Conservation (phyloP, 768 basidiomycete genomes). For the Tylopilus sp. region DNA sequence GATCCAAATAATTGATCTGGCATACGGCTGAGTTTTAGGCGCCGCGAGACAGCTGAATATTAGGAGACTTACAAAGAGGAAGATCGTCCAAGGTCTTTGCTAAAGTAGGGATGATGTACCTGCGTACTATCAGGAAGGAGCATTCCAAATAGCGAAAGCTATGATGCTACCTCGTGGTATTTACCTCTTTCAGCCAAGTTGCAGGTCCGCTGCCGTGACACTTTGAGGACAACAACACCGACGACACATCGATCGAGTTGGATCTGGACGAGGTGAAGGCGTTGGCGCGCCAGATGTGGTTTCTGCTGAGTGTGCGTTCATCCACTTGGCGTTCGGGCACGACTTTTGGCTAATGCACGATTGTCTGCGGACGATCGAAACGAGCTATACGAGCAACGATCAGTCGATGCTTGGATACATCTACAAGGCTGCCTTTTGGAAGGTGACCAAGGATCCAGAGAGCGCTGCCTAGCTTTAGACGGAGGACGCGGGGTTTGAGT, state of each 20-base stretch:
- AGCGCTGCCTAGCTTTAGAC: background rate
- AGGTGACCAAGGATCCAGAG: slow-evolving; percentile 46
- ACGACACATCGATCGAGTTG: slow-evolving; percentile 83
- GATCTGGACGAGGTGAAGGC: slow-evolving; percentile 85
- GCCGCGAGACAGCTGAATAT: too few species aligned
- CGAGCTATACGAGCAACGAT: slow-evolving; percentile 83
- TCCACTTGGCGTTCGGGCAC: background rate
- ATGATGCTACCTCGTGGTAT: too few species aligned
- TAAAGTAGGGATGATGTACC: too few species aligned
- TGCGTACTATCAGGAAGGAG: too few species aligned
- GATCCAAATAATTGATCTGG: background rate
- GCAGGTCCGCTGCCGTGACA: slow-evolving; percentile 95
- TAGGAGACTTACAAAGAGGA: too few species aligned
- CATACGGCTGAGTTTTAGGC: too few species aligned
- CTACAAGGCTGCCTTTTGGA: slow-evolving; percentile 86
- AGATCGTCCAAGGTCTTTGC: too few species aligned
- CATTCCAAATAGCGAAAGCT: too few species aligned
- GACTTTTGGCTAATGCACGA: background rate
- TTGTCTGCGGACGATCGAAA: slow-evolving; percentile 64
- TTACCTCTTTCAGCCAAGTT: too few species aligned
- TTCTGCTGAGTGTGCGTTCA: slow-evolving; percentile 68
- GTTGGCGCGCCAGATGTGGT: slow-evolving; percentile 71
- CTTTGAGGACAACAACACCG: slow-evolving; percentile 83
- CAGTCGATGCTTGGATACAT: slow-evolving; percentile 81
- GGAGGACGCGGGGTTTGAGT: too few species aligned